Evolutionary conservation across 768 basidiomycete species (phyloP).

Genomic region (Hydnomerulius pinastri): DNA sequence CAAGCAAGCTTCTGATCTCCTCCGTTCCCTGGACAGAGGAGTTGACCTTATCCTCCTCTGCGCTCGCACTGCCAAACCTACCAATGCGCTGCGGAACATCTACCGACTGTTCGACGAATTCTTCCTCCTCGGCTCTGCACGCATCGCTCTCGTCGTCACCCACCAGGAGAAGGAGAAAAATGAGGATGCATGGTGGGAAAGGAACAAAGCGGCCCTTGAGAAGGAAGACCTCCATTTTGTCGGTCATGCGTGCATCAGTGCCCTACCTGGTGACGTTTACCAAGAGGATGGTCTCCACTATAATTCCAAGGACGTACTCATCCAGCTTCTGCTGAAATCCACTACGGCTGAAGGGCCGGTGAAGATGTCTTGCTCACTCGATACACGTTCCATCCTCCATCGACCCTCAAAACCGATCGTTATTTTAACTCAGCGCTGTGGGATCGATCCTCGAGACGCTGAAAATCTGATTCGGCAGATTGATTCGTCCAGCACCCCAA

Average conservation of each 20-base stretch:
- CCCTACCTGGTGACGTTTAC: slow-evolving; percentile 11
- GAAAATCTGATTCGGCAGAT: background rate
- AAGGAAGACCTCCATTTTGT: slow-evolving; percentile 22
- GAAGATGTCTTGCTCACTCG: background rate
- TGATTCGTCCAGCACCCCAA: background rate
- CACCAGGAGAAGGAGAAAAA: slow-evolving; percentile 28
- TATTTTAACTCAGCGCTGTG: slow-evolving; percentile 1
- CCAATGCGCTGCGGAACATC: background rate
- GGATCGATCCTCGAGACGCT: background rate
- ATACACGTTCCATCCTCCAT: background rate
- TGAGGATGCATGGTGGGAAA: slow-evolving; percentile 25
- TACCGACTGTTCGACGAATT: slow-evolving; percentile 33
- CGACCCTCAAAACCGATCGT: background rate
- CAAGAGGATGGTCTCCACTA: background rate
- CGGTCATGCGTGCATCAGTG: slow-evolving; percentile 36
- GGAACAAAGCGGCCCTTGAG: slow-evolving; percentile 21
- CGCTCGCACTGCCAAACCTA: slow-evolving; percentile 2
- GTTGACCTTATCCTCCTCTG: slow-evolving; percentile 14
- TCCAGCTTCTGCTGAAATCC: background rate
- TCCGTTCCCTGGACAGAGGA: slow-evolving; percentile 26
- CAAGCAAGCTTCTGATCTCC: slow-evolving; percentile 21
- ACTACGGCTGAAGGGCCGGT: no score
- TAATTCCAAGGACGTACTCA: background rate
- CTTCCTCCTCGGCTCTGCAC: slow-evolving; percentile 34
- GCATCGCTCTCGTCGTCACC: slow-evolving; percentile 33